Evolutionary conservation across 1,284 basidiomycete species (phyloP).

Genomic region (Trichosporon sp.): DNA sequence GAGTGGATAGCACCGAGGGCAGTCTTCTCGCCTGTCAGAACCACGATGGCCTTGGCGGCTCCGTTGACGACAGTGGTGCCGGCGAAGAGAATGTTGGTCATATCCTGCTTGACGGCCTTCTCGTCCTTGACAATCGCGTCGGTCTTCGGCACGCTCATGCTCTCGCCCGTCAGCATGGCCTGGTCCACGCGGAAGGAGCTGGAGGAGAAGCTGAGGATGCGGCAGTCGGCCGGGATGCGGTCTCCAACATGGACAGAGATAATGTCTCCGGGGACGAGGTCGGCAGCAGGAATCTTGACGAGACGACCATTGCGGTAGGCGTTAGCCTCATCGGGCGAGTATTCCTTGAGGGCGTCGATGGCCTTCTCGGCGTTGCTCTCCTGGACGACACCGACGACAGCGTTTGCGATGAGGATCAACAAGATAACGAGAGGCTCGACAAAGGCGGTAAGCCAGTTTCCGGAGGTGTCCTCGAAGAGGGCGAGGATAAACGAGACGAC

Average conservation of each 20-base stretch:
- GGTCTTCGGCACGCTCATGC: slow-evolving; percentile 76
- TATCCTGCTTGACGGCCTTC: slow-evolving; percentile 88
- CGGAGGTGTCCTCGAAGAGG: slow-evolving; percentile 70
- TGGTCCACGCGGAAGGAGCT: slow-evolving; percentile 84
- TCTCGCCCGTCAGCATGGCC: slow-evolving; percentile 91
- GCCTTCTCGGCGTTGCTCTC: slow-evolving; percentile 92
- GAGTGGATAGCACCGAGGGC: slow-evolving; percentile 94
- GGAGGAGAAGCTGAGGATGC: slow-evolving; percentile 79
- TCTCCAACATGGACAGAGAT: slow-evolving; percentile 85
- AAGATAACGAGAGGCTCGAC: slow-evolving; percentile 91
- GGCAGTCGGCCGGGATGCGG: slow-evolving; percentile 88
- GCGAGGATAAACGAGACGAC: slow-evolving; percentile 86
- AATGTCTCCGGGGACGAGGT: slow-evolving; percentile 90
- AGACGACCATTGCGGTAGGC: slow-evolving; percentile 71
- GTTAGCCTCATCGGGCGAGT: slow-evolving; percentile 90
- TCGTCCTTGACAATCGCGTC: slow-evolving; percentile 62
- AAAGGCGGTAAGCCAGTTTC: slow-evolving; percentile 66
- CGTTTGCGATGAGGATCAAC: slow-evolving; percentile 87
- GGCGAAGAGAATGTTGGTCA: slow-evolving; percentile 90
- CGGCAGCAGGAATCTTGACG: slow-evolving; percentile 71
- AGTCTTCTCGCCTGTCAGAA: slow-evolving; percentile 75
- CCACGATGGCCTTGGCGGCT: slow-evolving; percentile 74
- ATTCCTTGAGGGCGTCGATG: slow-evolving; percentile 93
- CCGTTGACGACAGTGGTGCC: slow-evolving; percentile 93
- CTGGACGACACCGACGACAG: slow-evolving; percentile 88